Conservation (phyloP, 495 filamentous ascomycete species). For the Hypoxylon fuscum region DNA sequence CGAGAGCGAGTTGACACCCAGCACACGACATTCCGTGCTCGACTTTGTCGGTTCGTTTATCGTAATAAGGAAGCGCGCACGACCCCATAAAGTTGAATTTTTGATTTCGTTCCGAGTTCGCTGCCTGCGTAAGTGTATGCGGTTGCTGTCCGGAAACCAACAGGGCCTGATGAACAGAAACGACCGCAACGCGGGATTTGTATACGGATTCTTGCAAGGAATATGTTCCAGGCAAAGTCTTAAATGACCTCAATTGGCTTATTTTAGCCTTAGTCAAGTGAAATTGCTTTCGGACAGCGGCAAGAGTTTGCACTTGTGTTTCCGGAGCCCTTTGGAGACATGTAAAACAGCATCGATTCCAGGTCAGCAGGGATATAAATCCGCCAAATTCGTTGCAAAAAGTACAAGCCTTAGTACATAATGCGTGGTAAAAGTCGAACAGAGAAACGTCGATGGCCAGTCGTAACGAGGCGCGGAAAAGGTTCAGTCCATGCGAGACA, state of each 20-base stretch:
- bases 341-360: slow-evolving; percentile 49
- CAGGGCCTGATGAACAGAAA: slow-evolving; percentile 47
- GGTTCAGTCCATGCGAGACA: slow-evolving; percentile 48
- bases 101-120: slow-evolving; percentile 37
- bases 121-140: slow-evolving; percentile 25
- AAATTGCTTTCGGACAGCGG: slow-evolving; percentile 46
- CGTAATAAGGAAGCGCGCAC: slow-evolving; percentile 53
- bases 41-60: slow-evolving; percentile 46
- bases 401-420: slow-evolving; percentile 48
- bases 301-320: slow-evolving; percentile 46
- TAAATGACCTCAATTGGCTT: slow-evolving; percentile 43
- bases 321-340: slow-evolving; percentile 45
- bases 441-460: slow-evolving; percentile 45
- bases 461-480: slow-evolving; percentile 51
- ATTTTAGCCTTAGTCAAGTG: slow-evolving; percentile 43
- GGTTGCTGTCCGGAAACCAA: slow-evolving; percentile 37
- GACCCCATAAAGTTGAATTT: slow-evolving; percentile 49
- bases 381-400: slow-evolving; percentile 48
- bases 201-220: slow-evolving; percentile 41
- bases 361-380: slow-evolving; percentile 48
- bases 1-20: slow-evolving; percentile 52
- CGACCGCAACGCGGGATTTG: slow-evolving; percentile 45
- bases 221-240: slow-evolving; percentile 49
- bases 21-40: slow-evolving; percentile 52
- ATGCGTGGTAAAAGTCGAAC: slow-evolving; percentile 45